Base-by-base conservation (phyloP, 257 asterid species). In the Nicotiana otophora region DNA sequence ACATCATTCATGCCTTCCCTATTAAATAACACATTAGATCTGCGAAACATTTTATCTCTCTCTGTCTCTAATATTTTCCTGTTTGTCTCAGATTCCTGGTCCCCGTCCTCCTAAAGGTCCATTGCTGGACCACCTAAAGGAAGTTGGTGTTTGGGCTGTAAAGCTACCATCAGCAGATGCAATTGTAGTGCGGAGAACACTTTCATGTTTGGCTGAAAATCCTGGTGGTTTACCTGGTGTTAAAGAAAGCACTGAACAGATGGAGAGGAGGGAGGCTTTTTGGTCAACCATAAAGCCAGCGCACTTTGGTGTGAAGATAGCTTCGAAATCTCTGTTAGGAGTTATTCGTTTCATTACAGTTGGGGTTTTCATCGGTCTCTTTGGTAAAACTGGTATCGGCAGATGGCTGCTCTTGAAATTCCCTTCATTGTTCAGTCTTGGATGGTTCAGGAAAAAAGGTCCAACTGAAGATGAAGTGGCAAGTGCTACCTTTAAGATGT, bases 111-210 rank as follows among this genome's bases (percentile, higher is more conserved):
- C 87, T 5, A 92, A 92, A 78, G 97, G 94, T 58, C 80, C 92
- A 3, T 61, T 84, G 77, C 42, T 92, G 26, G 92, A 93, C 82
- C 96, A 92, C 89, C 95, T 90, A 81, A 93, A 89, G 83, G 69
- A 91, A 85, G 85, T 93, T 36, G 92, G 86, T 34, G 90, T 92
- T 39, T 92, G 97, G 99, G 95, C 92, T 11, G 72, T 95, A 68
- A 91, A 86, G 90, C 88, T 95, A 76, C 95, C 99, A 60, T 93
- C 98, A 36, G 97, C 98, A 0, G 99, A 95, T 89, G 83, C 98
- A n/a, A 75, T 82, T 15, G 95, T 92, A 1, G 97, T 93, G 31
- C 92, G 93, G 68, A 89, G 97, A 90, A 93, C 98, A 1, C 84
- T 89, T 53, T 58, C 91, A 17, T 83, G 85, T 10, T 87, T 93